These are phyloP conservation scores for Prorocentrum cordatum DNA, from an alignment of 169 alveolate genomes.

Conservation along the genomic window DNA sequence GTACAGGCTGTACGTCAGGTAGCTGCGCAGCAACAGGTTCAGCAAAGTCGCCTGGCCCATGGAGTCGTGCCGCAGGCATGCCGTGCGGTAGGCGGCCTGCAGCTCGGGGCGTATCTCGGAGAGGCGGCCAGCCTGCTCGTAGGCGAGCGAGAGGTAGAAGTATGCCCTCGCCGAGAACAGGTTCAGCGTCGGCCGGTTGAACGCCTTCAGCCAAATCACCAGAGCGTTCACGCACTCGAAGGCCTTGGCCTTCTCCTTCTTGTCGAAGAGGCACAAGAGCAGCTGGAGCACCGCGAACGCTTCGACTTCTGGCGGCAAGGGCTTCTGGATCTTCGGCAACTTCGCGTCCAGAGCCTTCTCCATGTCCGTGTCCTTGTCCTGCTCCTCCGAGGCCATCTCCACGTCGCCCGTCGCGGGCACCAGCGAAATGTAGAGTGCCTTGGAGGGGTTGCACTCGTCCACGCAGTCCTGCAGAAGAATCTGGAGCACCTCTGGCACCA, in stretches of 20 bases:
- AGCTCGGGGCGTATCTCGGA: constrained; percentile 47
- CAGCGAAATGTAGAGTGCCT: too few species aligned
- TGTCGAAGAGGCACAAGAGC: constrained; percentile 25
- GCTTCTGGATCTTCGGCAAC: too few species aligned
- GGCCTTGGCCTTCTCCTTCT: constrained; percentile 34
- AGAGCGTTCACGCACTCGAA: neutral
- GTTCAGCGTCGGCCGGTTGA: constrained; percentile 52
- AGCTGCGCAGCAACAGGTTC: constrained; percentile 39
- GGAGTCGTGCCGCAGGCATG: constrained; percentile 51
- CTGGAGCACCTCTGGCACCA: too few species aligned
- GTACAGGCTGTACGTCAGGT: constrained; percentile 51
- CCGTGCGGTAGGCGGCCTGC: constrained; percentile 48
- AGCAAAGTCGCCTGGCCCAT: constrained; percentile 64
- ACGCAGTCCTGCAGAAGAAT: too few species aligned
- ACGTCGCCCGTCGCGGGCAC: too few species aligned
- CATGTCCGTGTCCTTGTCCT: too few species aligned
- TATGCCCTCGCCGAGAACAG: constrained; percentile 50
- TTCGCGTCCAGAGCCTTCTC: too few species aligned
- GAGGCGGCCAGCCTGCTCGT: constrained; percentile 14
- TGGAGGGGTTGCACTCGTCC: too few species aligned
- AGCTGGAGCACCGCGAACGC: constrained; percentile 31
- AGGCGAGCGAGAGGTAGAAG: constrained; percentile 57
- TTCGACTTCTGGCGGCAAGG: too few species aligned
- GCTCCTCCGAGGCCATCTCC: too few species aligned
- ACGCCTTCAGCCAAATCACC: constrained; percentile 42